Conservation (phyloP, 345 rosid genomes). For the Lenwebbia sp. region DNA sequence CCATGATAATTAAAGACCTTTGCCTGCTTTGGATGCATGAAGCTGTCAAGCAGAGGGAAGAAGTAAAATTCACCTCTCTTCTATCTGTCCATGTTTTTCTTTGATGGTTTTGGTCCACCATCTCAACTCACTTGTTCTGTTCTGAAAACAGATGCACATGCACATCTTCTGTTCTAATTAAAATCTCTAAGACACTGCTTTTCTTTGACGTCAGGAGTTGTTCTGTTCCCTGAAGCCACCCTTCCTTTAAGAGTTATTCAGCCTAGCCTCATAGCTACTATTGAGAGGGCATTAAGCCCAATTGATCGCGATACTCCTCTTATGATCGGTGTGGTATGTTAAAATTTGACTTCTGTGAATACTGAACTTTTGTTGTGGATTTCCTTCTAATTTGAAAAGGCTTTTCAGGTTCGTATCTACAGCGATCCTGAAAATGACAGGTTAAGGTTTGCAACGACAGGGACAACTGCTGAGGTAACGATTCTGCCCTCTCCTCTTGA, state of each 20-base stretch:
- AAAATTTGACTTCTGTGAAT: conserved; percentile 2
- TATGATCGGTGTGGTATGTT: conserved; percentile 88
- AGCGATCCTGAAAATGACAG: conserved; percentile 24
- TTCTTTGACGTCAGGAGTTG: conserved; percentile 56
- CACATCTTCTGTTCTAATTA: not conserved
- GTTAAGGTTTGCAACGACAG: conserved; percentile 45
- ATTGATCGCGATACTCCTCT: conserved; percentile 42
- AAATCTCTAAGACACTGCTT: not conserved
- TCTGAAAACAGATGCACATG: not conserved
- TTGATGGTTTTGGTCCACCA: not conserved
- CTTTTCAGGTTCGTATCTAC: conserved; percentile 53
- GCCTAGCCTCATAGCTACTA: conserved; percentile 60
- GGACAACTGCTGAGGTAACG: conserved; percentile 94
- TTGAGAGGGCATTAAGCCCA: conserved; percentile 76
- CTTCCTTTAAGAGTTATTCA: conserved; percentile 87
- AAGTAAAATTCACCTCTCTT: not conserved
- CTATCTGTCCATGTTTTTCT: not conserved
- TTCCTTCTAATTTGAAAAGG: not conserved
- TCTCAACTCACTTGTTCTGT: not conserved
- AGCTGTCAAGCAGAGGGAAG: not conserved
- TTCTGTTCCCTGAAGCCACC: conserved; percentile 88
- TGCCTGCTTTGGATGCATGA: not conserved
- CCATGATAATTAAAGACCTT: not conserved
- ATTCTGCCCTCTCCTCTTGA: not conserved
- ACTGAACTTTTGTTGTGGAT: not conserved